Conservation (phyloP, 495 filamentous ascomycete genomes). For the Aspergillus saccharolyticus region DNA sequence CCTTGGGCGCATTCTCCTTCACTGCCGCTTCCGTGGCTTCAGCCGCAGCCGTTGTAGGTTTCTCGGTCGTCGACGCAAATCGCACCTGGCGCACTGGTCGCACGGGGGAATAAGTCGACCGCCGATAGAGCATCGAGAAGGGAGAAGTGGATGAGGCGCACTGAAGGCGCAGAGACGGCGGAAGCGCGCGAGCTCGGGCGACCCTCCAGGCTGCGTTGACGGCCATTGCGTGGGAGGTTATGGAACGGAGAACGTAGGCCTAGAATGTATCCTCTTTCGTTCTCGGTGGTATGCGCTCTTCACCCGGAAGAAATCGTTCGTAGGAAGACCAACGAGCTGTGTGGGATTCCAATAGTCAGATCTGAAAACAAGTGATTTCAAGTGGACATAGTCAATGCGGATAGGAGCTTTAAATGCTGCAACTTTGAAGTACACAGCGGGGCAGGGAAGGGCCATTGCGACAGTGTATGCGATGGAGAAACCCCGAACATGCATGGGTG, state of each 20-base stretch:
- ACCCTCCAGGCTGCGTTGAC: neutral
- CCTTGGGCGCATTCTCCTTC: slow-evolving; percentile 11
- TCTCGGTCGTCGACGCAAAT: slow-evolving; percentile 22
- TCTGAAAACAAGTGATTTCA: no score
- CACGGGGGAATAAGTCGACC: neutral
- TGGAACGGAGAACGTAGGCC: no score
- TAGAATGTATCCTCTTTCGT: no score
- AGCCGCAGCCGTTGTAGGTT: slow-evolving; percentile 17
- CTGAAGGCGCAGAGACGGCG: neutral
- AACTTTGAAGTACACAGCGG: neutral
- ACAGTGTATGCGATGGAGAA: no score
- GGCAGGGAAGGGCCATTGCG: neutral
- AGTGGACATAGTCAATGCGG: no score
- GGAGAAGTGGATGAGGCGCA: neutral
- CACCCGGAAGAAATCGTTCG: neutral
- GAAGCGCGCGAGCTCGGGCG: neutral
- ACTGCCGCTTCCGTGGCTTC: slow-evolving; percentile 8
- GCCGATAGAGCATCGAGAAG: neutral
- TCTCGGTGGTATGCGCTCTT: neutral
- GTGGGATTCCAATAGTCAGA: no score
- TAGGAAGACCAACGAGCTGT: no score
- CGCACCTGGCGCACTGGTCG: slow-evolving; percentile 13
- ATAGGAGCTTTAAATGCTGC: neutral
- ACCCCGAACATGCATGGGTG: no score
- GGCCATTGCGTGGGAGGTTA: neutral